Evolutionary conservation across 2,329 filamentous ascomycete species (phyloP), one percentile per base, ranked within the genome.

Genomic region (Xylaria multiplex): DNA sequence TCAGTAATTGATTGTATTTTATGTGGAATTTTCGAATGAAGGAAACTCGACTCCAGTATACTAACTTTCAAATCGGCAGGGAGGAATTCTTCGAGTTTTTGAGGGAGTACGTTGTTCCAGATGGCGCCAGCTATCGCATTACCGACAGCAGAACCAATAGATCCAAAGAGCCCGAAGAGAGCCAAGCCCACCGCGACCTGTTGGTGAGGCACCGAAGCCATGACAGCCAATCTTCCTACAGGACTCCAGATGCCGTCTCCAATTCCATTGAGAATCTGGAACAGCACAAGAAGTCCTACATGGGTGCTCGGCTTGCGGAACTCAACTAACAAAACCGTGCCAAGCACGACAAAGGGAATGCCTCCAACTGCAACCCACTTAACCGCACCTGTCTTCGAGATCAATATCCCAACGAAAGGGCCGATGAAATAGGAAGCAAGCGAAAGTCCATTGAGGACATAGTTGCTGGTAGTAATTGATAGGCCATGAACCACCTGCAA

Each of bases 401-500:
- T 45, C 13, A 62, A 9, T 22, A 62, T 30, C 5, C 50, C 59
- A 13, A 62, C 50, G 22, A 62, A 62, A 5, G 59, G 59, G 1
- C 59, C 59, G 11, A 62, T 62, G 19, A 62, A 62, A 14, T 37
- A 43, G 2, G 50, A 55, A 40, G 50, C 59, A 6, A 62, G 50
- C 2, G 59, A 62, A 11, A 62, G 42, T 37, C 50, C 59, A 8
- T 62, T 62, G 2, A 62, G 32, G 6, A 62, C 59, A 22, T 62
- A 62, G 42, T 62, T 48, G 8, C 37, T 35, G 13, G 50, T 55
- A 13, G 59, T 62, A 13, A 62, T 62, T 27, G 27, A 27, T 27
- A 27, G 5, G 2, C 52, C 59, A n/a, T 62, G 59, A n/a, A 62
- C 59, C 19, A 62, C 59, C 24, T 62, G 59, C 32, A 62, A 48